Evolutionary conservation across 1,284 basidiomycete species (phyloP), one percentile per base, ranked within the genome.

Genomic region (Meripilus lineatus): DNA sequence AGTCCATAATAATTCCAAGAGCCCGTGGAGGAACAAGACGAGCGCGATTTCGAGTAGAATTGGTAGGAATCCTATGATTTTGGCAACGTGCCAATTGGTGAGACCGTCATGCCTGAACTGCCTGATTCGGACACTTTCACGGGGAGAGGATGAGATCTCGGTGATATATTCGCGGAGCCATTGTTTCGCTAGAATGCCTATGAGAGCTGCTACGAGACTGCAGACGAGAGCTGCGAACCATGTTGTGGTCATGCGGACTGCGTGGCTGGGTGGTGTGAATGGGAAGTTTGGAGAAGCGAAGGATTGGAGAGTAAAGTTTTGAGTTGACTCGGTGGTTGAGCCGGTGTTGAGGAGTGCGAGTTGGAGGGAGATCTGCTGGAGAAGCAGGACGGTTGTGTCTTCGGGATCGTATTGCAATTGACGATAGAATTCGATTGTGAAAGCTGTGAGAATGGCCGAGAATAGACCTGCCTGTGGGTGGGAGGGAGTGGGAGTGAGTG

Each of bases 101-200:
- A 62, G 47, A 18, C 58, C 58, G n/a, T 59, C 54, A 37, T 51
- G 54, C 1, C 58, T 52, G 38, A 59, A 48, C 37, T 62, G 60
- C 18, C 60, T 45, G 4, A 59, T 38, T 13, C 50, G 50, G 6
- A 52, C 44, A n/a, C 17, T 41, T 22, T 54, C 45, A 6, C 47
- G 46, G 18, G 50, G 46, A 8, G 55, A 50, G 2, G 46, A 38
- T 4, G 55, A 46, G 7, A 48, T 40, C 2, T 37, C 38, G n/a
- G 44, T 30, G 32, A 52, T 38, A 41, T 51, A 55, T 33, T 54
- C 54, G 7, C 54, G 40, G 1, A 52, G 32, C 54, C 54, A 57
- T 41, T 57, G 56, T 26, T 57, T 57, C 18, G 50, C 50, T 20
- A 53, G 36, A 26, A 57, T 52, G 11, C 49, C 50, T 7, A 57